Base-by-base conservation (phyloP, 768 basidiomycete genomes). In the Psilocybe subaeruginosa region DNA sequence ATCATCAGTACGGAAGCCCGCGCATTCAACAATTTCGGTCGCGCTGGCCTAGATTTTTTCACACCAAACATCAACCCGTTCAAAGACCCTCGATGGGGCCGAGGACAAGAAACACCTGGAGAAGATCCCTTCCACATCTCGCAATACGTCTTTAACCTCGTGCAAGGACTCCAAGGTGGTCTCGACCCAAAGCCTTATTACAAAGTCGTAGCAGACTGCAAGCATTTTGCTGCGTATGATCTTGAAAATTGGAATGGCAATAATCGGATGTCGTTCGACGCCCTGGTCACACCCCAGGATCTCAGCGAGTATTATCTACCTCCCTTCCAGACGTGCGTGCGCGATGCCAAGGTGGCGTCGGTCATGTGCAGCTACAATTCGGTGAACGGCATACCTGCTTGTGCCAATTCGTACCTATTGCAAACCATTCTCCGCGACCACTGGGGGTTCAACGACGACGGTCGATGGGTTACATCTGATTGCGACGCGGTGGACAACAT, bases 311-410 rank as follows among this genome's bases (percentile, higher is more conserved):
- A 76, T 66, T 86, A 85, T 69, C 73, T 82, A 5, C 84, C 80
- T 0, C 70, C 83, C 3, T 87, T 86, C 80, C 82, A 85, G 68
- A 77, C 73, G 52, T 86, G 85, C 66, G 84, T 84, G n/a, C 76
- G 85, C 41, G 86, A 87, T 63, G 85, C 85, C 8, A 83, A 84
- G 65, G 85, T 83, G 37, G 82, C 77, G 2, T 81, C 81, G n/a
- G 75, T 85, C 37, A 86, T 86, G 85, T 87, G 85, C 75, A 82
- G 81, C 62, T 87, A 86, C 67, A 87, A 86, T 62, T 80, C 84
- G 8, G 83, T 87, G 17, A 86, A 86, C 60, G 85, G 85, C 2
- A 70, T 86, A 31, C 85, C 85, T 3, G 76, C 82, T 0, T 87
- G 85, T 65, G 85, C 83, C 19, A 80, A 77, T 65, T 74, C 78